Conservation (phyloP, 352 stramenopile genomes). For the Phytophthora quininea region DNA sequence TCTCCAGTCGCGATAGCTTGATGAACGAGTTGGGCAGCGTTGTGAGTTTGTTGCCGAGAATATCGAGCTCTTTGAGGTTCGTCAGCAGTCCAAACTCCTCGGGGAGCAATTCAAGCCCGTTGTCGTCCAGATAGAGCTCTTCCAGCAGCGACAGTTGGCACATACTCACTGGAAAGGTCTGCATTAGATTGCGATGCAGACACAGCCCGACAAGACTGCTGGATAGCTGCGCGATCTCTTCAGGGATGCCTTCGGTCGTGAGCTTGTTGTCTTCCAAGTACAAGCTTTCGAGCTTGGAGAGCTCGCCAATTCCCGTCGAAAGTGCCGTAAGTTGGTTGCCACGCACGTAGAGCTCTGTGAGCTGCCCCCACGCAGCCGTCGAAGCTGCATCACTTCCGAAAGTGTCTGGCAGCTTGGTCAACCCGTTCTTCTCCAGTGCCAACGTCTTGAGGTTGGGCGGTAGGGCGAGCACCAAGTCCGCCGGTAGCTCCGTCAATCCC, state of each 20-base stretch:
- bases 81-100: slow-evolving; percentile 76
- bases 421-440: slow-evolving; percentile 81
- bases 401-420: slow-evolving; percentile 54
- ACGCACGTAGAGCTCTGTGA: slow-evolving; percentile 85
- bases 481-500: slow-evolving; percentile 60
- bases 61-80: slow-evolving; percentile 80
- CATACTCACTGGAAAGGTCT: slow-evolving; percentile 69
- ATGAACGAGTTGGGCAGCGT: slow-evolving; percentile 71
- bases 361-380: slow-evolving; percentile 38
- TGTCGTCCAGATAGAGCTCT: slow-evolving; percentile 88
- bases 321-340: slow-evolving; percentile 75
- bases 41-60: slow-evolving; percentile 73
- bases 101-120: slow-evolving; percentile 64
- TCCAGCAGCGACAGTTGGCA: slow-evolving; percentile 72
- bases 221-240: slow-evolving; percentile 50
- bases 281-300: slow-evolving; percentile 75
- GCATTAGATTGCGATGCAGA: slow-evolving; percentile 72
- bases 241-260: slow-evolving; percentile 61
- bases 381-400: slow-evolving; percentile 40
- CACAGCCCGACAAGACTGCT: slow-evolving; percentile 66
- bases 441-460: slow-evolving; percentile 75
- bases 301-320: slow-evolving; percentile 52
- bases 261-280: slow-evolving; percentile 90
- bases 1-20: slow-evolving; percentile 74
- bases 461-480: slow-evolving; percentile 54